Base-by-base conservation (phyloP, 2,329 filamentous ascomycete species). In the Paecilomyces dactylethromorphus region DNA sequence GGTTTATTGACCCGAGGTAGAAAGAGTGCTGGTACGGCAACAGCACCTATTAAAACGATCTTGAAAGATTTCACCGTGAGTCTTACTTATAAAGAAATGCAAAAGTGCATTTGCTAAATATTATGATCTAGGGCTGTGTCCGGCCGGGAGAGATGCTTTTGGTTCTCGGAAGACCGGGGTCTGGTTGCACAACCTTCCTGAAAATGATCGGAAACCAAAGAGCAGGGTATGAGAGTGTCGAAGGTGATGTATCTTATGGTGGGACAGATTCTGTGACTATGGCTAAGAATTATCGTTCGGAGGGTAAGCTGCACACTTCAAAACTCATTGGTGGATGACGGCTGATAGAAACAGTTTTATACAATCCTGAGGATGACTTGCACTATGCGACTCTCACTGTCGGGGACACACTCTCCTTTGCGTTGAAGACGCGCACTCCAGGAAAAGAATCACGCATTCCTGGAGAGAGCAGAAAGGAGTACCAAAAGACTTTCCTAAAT, bases 301-400 rank as follows among this genome's bases (percentile, higher is more conserved):
- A 79, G 65, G 72, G 71, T 74, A 61, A 7, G 26, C 26, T 54
- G 6, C 13, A 33, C 13, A 3, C 54, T 13, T 57, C 33, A 7
- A 11, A 68, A 76, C 51, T 35, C 8, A 45, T 51, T 35, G 51
- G n/a, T 35, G 13, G 13, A 51, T n/a, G 13, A 11, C 11, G 2
- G 6, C 60, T 67, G 51, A 67, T n/a, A 7, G 26, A 2, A 15
- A 86, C 29, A 71, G 81, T 87, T 1, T 78, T 90, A 12, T 92
- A 93, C 70, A 91, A 91, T 64, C 87, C 90, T 13, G 90, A 93
- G 74, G 85, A 87, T 29, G 88, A 91, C 69, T 81, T 87, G 29
- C 89, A 92, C 69, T 92, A 91, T 63, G 86, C 89, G 0, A 87
- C 89, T n/a, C 76, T 94, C 22, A 90, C 87, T 0, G 88, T 92